Evolutionary conservation across 1,139 yeast species (phyloP), one percentile per base, ranked within the genome.

Genomic region (Magnusiomyces fungicola): DNA sequence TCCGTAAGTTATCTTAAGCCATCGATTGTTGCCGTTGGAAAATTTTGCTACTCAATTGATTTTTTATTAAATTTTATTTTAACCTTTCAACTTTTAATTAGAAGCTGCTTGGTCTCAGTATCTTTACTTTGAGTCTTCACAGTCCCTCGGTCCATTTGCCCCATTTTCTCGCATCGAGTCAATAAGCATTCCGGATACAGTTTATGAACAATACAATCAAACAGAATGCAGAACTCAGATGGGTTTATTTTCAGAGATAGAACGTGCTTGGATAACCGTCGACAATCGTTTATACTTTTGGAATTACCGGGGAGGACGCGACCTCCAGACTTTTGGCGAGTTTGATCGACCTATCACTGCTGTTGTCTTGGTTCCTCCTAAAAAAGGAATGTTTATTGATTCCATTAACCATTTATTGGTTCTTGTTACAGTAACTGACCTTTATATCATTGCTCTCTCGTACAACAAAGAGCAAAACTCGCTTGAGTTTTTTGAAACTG

Each of bases 231-330:
- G 73, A 44, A 80, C 90, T 30, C 82, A 82, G 54, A 82, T 87
- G 79, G 98, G 98, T 7, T 69, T 90, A 45, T 83, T 92, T 58
- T 79, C 92, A 0, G 90, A 84, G 52, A 77, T 92, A 39, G 80
- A 81, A 54, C 78, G 96, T 54, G 81, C 92, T 7, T 92, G 97
- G 97, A 77, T 90, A 44, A 80, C 87, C 2, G 80, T 83, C 38
- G 97, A 89, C 64, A 84, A 84, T 61, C 81, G 83, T 60, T 72
- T 94, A 59, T 78, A 85, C 37, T 74, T 94, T 36, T 92, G 98
- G 98, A 82, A 84, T 62, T 83, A 79, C 62, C 71, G 70, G 53
- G 79, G 80, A 46, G 71, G 83, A 10, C 70, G 79, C 12, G 94
- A 85, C 55, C 85, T 82, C 61, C 80, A 83, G 57, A 80, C 88